Evolutionary conservation across 495 filamentous ascomycete genomes (phyloP).

Genomic region (Hypoxylon fuscum): DNA sequence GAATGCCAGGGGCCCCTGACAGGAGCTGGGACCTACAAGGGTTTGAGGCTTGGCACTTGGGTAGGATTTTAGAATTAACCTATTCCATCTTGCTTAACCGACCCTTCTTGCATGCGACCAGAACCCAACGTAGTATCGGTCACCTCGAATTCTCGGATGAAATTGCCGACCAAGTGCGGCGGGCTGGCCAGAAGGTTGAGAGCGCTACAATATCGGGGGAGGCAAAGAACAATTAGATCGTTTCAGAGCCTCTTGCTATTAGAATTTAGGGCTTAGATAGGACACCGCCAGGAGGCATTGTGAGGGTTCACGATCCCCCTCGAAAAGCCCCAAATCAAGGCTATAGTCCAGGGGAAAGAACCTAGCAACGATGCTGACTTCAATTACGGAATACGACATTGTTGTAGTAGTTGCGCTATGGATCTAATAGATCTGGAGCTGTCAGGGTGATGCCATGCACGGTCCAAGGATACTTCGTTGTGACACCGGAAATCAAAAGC

Average conservation of each 20-base stretch:
- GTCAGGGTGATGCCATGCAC: not conserved
- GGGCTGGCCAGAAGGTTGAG: not conserved
- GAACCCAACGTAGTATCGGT: slow-evolving; percentile 15
- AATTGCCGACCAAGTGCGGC: slow-evolving; percentile 20
- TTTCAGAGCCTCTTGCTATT: slow-evolving; percentile 24
- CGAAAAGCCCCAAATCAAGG: slow-evolving; percentile 5
- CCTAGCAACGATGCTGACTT: not conserved
- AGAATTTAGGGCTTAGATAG: slow-evolving; percentile 11
- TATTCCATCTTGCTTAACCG: slow-evolving; percentile 24
- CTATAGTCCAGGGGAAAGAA: not conserved
- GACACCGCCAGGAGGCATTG: slow-evolving; percentile 6
- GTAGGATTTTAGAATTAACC: slow-evolving; percentile 16
- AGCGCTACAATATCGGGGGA: slow-evolving; percentile 15
- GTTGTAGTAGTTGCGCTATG: not conserved
- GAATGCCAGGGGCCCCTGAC: slow-evolving; percentile 17
- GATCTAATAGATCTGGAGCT: not conserved
- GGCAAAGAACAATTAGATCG: slow-evolving; percentile 1
- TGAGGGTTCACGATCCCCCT: slow-evolving; percentile 27
- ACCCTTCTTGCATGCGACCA: slow-evolving; percentile 7
- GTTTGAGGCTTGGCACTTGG: slow-evolving; percentile 15
- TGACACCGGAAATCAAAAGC: slow-evolving; percentile 16
- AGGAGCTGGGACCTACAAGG: slow-evolving; percentile 14
- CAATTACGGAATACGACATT: not conserved
- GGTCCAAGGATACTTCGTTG: not conserved
- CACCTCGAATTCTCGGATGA: slow-evolving; percentile 24